Evolutionary conservation across 768 basidiomycete genomes (phyloP).

Genomic region (Mycena chlorophos): DNA sequence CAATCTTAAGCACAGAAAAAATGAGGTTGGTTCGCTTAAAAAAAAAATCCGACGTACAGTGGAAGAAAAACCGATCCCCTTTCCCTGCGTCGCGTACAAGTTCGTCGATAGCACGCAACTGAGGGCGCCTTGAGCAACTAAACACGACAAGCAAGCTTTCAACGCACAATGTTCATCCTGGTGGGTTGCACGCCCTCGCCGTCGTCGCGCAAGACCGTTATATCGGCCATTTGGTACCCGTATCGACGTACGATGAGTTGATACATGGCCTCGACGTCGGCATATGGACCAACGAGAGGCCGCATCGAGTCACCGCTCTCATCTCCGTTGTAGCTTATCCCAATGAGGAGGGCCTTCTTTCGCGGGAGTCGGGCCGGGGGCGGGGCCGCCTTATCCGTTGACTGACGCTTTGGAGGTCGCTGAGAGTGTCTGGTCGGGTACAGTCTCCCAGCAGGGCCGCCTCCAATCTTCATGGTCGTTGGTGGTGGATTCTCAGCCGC

Average conservation of each 20-base stretch:
- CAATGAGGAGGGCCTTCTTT: slow-evolving; percentile 16
- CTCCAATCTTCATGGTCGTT: slow-evolving; percentile 11
- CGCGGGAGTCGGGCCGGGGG: slow-evolving; percentile 2
- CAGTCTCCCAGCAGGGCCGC: background rate
- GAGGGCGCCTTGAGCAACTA: background rate
- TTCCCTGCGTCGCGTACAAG: slow-evolving; percentile 45
- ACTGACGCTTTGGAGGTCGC: background rate
- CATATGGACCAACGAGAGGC: slow-evolving; percentile 12
- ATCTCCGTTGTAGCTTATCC: slow-evolving; percentile 1
- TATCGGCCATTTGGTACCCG: slow-evolving; percentile 6
- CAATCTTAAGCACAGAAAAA: slow-evolving; percentile 35
- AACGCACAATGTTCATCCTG: slow-evolving; percentile 19
- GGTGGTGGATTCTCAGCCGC: background rate
- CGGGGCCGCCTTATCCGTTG: background rate
- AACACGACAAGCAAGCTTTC: background rate
- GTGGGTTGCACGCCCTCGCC: slow-evolving; percentile 11
- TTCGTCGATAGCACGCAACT: slow-evolving; percentile 44
- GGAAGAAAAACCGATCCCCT: slow-evolving; percentile 58
- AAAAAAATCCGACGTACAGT: slow-evolving; percentile 42
- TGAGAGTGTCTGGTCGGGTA: background rate
- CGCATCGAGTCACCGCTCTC: background rate
- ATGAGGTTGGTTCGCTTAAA: background rate
- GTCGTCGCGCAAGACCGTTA: slow-evolving; percentile 9
- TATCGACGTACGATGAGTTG: slow-evolving; percentile 7
- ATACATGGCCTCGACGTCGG: slow-evolving; percentile 9